Evolutionary conservation across 2,329 filamentous ascomycete genomes (phyloP), one percentile per base, ranked within the genome.

Genomic region (Ophiosphaerella korrae): DNA sequence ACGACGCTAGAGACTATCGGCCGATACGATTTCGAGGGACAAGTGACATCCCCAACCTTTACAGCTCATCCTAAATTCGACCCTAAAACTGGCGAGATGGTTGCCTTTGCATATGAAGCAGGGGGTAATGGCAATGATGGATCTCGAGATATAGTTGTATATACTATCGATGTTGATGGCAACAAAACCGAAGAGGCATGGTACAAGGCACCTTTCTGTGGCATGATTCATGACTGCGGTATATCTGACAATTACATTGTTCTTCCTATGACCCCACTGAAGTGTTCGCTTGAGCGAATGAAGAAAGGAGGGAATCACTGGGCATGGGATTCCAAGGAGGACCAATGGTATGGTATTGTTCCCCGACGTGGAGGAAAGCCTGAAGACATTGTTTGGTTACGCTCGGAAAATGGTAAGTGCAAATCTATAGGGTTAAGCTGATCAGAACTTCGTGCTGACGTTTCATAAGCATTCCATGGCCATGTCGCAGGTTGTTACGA

Each of bases 161-260:
- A 71, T 42, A 62, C 47, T 5, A 50, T 77, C 16, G 49, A 52
- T 9, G 44, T 62, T 0, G 55, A 62, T 29, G 74, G 75, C 7
- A 64, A 60, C 12, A 60, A 72, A 5, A 63, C 54, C 0, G 63
- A 77, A 40, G 58, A 52, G 0, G 57, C 67, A 2, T 77, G 74
- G 74, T 40, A 75, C 13, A 57, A 71, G 7, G 57, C 68, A 0
- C 75, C 74, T 1, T 65, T 73, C 1, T 63, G 64, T 2, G 75
- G 62, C 0, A 74, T 77, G 71, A 77, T 78, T 31, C 76, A 78
- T 58, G 76, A 78, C 43, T 75, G 73, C 45, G 74, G 68, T 0
- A 65, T 77, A 1, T 78, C 75, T 0, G 64, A 76, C 5, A 77
- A 78, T 38, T 77, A 49, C 46, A 44, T 64, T 45, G 16, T 39